Base-by-base conservation (phyloP, 179 eudicot species). In the Carnegiea gigantea region DNA sequence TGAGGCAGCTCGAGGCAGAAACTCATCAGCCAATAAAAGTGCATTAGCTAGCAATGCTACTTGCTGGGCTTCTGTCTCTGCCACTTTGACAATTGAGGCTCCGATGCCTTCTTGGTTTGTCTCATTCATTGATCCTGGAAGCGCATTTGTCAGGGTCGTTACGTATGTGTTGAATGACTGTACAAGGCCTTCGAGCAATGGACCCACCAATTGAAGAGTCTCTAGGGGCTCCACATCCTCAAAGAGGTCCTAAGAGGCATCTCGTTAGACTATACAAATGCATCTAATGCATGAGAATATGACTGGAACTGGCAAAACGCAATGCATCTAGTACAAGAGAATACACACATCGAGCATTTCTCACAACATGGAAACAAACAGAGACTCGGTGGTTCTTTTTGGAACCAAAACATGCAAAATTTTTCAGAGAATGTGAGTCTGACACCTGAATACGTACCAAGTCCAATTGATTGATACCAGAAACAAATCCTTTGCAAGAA, bases 51-150 rank as follows among this genome's bases (percentile, higher is more conserved):
- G 88, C 80, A 96, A 83, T 44, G 92, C 92, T 33, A 92, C 82
- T 53, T 96, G 98, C 74, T 96, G 98, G 23, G 86, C 49, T 84
- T 92, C 97, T 6, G 91, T 86, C 53, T 92, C 98, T 24, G 99
- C 99, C 75, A 87, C 89, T 80, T 86, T 89, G 12, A 96, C 96
- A 38, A 92, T 90, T 62, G 91, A 85, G 75, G 70, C 81, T 70
- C 86, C 90, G 9, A 86, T 79, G 5, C 93, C 95, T 82, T 95
- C 99, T 67, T 90, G 86, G 82, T 86, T 89, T 57, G 91, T 94
- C 13, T 92, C 93, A 12, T 85, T 91, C 24, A 87, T 79, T 51
- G 98, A 89, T 82, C 89, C 92, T 14, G 97, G 98, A 83, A 94
- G 83, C 30, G 98, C 99, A 0, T 86, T 86, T 59, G 90, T 86